Evolutionary conservation across 1,139 yeast genomes (phyloP).

Genomic region (Pichia kudriavzevii): DNA sequence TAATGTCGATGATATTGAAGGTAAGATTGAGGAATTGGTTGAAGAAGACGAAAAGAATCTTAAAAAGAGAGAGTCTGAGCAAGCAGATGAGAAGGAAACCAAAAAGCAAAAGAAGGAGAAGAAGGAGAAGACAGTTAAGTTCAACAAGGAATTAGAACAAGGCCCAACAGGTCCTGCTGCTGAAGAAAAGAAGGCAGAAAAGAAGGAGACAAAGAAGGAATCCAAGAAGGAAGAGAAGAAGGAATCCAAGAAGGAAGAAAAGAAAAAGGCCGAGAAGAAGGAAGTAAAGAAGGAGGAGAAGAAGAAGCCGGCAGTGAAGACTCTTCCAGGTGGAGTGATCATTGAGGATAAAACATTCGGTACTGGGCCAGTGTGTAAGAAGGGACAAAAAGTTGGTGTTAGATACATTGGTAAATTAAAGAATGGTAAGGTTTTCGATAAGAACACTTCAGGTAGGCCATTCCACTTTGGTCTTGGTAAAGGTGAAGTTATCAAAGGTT

Average conservation of each 20-base stretch:
- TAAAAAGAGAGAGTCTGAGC: conserved; percentile 33
- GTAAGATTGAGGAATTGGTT: conserved; percentile 52
- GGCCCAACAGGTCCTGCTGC: conserved; percentile 63
- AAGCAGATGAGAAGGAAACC: conserved; percentile 30
- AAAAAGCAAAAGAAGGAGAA: conserved; percentile 31
- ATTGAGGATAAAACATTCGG: conserved; percentile 91
- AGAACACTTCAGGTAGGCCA: conserved; percentile 96
- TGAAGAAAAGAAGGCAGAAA: conserved; percentile 27
- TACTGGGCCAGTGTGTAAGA: conserved; percentile 80
- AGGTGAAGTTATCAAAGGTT: conserved; percentile 98
- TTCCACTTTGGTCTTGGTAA: conserved; percentile 84
- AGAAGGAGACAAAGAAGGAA: conserved; percentile 29
- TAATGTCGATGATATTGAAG: conserved; percentile 47
- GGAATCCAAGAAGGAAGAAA: conserved; percentile 19
- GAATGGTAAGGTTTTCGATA: conserved; percentile 94
- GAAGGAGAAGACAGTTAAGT: conserved; percentile 65
- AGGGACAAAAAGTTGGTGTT: conserved; percentile 87
- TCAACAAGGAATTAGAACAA: conserved; percentile 84
- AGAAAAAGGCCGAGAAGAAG: conserved; percentile 23
- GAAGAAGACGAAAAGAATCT: conserved; percentile 42
- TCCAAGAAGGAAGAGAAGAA: conserved; percentile 20
- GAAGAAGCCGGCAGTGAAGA: conserved; percentile 57
- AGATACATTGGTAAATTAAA: conserved; percentile 96
- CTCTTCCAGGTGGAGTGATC: conserved; percentile 86
- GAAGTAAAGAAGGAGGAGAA: conserved; percentile 26